Conservation (phyloP, 441 rosid genomes). For the Populus trichocarpa region DNA sequence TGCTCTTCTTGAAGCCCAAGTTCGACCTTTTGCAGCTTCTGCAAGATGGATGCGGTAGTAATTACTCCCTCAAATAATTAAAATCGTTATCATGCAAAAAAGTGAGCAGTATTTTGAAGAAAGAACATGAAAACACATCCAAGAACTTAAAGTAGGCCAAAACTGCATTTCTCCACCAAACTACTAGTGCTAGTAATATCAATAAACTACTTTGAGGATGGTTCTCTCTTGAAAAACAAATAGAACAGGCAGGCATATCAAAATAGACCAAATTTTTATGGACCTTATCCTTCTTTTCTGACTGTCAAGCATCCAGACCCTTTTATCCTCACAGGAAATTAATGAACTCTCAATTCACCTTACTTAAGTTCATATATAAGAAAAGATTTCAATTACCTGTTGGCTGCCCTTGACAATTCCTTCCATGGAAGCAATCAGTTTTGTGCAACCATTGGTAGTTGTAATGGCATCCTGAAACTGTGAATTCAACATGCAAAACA, state of each 20-base stretch:
- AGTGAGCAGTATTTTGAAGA: background rate
- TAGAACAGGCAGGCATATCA: background rate
- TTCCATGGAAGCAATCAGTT: conserved; percentile 78
- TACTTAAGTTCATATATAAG: background rate
- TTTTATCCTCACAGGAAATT: background rate
- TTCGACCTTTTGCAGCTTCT: conserved; percentile 73
- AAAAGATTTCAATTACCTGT: conserved; percentile 43
- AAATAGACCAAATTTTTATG: background rate
- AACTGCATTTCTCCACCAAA: background rate
- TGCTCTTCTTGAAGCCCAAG: conserved; percentile 58
- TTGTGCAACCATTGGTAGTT: conserved; percentile 57
- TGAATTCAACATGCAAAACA: conserved; percentile 10
- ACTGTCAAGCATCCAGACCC: background rate
- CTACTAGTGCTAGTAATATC: background rate
- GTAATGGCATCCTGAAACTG: conserved; percentile 83
- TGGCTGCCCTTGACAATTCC: conserved; percentile 77
- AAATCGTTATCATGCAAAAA: background rate
- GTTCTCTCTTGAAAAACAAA: background rate
- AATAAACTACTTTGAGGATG: background rate
- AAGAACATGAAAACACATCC: background rate
- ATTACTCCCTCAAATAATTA: conserved; percentile 2
- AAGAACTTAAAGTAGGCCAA: background rate
- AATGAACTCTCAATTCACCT: background rate
- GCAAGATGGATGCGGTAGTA: conserved; percentile 23
- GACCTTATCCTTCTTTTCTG: background rate